Conservation (phyloP, 2,329 filamentous ascomycete species). For the Pestalotiopsis sp. region DNA sequence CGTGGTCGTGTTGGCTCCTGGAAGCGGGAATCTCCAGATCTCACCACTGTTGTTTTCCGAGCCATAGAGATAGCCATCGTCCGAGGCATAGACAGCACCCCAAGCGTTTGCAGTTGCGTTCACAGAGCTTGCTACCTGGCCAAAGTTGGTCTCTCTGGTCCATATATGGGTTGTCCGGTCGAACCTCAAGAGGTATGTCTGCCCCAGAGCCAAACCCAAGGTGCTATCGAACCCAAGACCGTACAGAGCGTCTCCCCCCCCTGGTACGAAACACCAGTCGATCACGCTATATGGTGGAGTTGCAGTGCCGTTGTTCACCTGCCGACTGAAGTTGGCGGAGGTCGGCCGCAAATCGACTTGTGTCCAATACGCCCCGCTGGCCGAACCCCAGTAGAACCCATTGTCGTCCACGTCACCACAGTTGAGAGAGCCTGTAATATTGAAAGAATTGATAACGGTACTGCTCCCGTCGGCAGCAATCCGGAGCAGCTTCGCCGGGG, state of each 20-base stretch:
- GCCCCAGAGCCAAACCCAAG: not conserved
- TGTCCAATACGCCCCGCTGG: not conserved
- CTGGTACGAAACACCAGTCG: not conserved
- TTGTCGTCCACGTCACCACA: constrained; percentile 7
- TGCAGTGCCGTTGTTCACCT: not conserved
- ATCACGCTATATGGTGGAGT: not conserved
- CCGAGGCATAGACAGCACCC: not conserved
- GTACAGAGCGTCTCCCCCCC: not conserved
- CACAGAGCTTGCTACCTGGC: not conserved
- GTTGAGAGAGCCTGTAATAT: not conserved
- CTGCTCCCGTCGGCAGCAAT: constrained; percentile 16
- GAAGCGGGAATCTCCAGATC: not conserved
- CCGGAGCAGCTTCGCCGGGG: constrained; percentile 11
- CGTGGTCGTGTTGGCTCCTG: not conserved
- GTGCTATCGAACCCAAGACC: not conserved
- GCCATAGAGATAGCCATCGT: not conserved
- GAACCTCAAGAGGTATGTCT: not conserved
- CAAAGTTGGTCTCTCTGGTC: not conserved
- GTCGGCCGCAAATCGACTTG: not conserved
- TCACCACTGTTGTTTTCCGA: constrained; percentile 5
- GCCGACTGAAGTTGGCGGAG: not conserved
- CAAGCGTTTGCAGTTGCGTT: not conserved
- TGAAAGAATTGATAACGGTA: not conserved
- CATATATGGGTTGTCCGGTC: not conserved
- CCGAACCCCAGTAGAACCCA: not conserved